Conservation (phyloP, 2,329 filamentous ascomycete genomes). For the Stemphylium lycopersici region DNA sequence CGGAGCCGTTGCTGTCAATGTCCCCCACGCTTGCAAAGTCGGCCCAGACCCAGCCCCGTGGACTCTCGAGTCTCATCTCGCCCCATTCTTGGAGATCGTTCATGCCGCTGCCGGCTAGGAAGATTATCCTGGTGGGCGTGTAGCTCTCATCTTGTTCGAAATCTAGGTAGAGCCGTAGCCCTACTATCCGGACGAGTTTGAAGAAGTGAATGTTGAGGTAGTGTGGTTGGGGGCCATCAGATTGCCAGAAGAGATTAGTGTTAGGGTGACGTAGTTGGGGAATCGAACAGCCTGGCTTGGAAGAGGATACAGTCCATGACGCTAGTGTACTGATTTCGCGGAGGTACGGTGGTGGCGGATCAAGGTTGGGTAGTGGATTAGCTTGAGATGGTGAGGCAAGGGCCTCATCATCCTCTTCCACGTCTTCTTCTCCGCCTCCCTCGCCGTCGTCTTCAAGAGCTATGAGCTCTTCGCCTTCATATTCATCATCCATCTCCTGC, state of each 20-base stretch:
- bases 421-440: conserved; percentile 43
- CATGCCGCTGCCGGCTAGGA: conserved; percentile 86
- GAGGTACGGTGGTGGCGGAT: conserved; percentile 56
- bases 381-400: conserved; percentile 26
- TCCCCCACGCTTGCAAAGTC: conserved; percentile 68
- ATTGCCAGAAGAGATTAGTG: conserved; percentile 79
- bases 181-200: conserved; percentile 78
- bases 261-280: conserved; percentile 77
- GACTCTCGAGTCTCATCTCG: conserved; percentile 76
- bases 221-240: conserved; percentile 83
- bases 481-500: conserved; percentile 14
- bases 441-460: conserved; percentile 50
- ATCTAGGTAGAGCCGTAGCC: conserved; percentile 84
- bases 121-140: conserved; percentile 89
- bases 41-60: conserved; percentile 90
- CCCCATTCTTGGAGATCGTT: conserved; percentile 91
- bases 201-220: conserved; percentile 84
- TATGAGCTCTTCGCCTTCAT: conserved; percentile 31
- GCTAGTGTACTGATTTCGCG: conserved; percentile 87
- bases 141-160: conserved; percentile 95
- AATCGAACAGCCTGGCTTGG: conserved; percentile 80
- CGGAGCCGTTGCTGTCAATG: conserved; percentile 30
- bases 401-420: conserved; percentile 41
- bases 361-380: conserved; percentile 22
- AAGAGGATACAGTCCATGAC: conserved; percentile 80